Evolutionary conservation across 306 rosid genomes (phyloP), one percentile per base, ranked within the genome.

Genomic region (Dalbergia cultrata): DNA sequence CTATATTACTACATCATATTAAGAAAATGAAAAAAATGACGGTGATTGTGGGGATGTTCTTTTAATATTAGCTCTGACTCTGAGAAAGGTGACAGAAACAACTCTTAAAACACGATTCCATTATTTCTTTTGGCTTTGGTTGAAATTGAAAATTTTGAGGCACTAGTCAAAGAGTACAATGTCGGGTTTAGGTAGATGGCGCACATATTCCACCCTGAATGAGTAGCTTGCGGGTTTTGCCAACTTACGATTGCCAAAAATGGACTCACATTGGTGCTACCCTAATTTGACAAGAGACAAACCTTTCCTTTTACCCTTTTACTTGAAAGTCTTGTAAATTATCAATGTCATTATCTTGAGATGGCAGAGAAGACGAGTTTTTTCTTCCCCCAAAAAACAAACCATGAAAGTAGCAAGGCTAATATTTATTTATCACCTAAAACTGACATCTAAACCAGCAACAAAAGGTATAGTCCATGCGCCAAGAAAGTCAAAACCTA

Each of bases 241-340:
- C 7, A 63, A 64, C 75, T 60, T 53, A 44, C 57, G 41, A 77
- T 35, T 12, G 41, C 76, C 47, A 75, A 22, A 12, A 11, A 78
- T 11, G 5, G 65, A 64, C 79, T 80, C 73, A 47, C 12, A 8
- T 7, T 8, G 59, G 72, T 70, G 56, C 53, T 41, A 64, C 61
- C 31, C 67, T 62, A 78, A 45, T 37, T 52, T 73, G 68, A 80
- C 44, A 70, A 77, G 62, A 67, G 82, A 76, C 72, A 74, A 76
- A 86, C 9, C 56, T 47, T 57, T 70, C 47, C 71, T 67, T 58
- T 61, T 70, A 49, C 9, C 43, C 14, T 62, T 73, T 61, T 17
- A 56, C 34, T 72, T 34, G 63, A 35, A 35, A n/a, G 4, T 17
- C 22, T 54, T n/a, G 17, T 1, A n/a, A n/a, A 54, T 5, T 33